Conservation (phyloP, 2,329 filamentous ascomycete genomes). For the Neobulgaria alba region DNA sequence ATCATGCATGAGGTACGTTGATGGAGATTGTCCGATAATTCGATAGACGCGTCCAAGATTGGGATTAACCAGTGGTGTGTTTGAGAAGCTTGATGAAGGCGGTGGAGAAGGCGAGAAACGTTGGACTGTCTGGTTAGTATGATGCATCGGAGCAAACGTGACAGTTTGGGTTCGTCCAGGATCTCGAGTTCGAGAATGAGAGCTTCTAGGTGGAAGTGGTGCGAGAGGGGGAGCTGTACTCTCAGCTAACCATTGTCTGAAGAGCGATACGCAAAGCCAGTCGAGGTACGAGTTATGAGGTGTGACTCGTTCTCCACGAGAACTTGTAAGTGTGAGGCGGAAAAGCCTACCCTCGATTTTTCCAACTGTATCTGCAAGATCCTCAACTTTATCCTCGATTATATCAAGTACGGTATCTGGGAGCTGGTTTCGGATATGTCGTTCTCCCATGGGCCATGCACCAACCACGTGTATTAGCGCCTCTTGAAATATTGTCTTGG, state of each 20-base stretch:
- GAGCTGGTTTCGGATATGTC: conserved; percentile 63
- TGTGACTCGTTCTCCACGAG: conserved; percentile 71
- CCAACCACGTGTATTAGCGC: conserved; percentile 90
- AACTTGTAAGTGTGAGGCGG: conserved; percentile 65
- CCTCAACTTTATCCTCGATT: conserved; percentile 91
- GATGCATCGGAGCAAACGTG: conserved; percentile 5
- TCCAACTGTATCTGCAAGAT: conserved; percentile 74
- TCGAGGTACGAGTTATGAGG: conserved; percentile 76
- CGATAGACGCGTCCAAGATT: conserved; percentile 68
- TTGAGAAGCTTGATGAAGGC: conserved; percentile 11
- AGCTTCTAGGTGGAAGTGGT: conserved; percentile 33
- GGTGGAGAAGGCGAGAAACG: conserved; percentile 5
- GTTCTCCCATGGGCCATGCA: conserved; percentile 78
- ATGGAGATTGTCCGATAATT: conserved; percentile 55
- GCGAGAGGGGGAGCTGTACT: conserved; percentile 68
- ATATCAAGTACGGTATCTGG: conserved; percentile 74
- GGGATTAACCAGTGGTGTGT: conserved; percentile 40
- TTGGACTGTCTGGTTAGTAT: conserved; percentile 17
- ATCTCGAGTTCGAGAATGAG: conserved; percentile 14
- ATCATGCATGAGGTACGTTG: conserved; percentile 69
- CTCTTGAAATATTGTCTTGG: conserved; percentile 76
- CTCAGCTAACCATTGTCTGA: conserved; percentile 88
- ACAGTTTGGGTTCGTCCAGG: conserved; percentile 11
- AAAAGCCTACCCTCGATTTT: conserved; percentile 77
- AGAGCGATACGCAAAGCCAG: conserved; percentile 81